phyloP scores from a whole-genome alignment of 2,329 filamentous ascomycete species.

The Xylaria sp. region DNA sequence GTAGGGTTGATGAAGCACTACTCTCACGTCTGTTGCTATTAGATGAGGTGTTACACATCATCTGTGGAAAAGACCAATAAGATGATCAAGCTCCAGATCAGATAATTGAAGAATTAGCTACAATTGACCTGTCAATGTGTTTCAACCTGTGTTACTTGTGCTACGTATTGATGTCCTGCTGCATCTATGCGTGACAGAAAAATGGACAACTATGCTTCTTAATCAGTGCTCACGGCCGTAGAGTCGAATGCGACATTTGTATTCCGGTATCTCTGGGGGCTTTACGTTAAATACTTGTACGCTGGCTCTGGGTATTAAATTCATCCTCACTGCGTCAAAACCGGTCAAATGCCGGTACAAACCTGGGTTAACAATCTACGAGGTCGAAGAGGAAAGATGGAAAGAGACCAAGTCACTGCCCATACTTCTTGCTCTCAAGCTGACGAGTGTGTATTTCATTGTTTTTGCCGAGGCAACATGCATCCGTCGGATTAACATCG shows the following conservation, averaged over 20 bases:
- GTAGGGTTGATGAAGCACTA: not conserved
- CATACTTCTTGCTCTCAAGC: not conserved
- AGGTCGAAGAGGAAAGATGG: too few relatives aligned
- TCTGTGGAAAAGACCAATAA: not conserved
- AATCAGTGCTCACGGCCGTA: not conserved
- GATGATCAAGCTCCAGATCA: not conserved
- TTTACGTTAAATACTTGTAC: not conserved
- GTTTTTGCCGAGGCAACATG: not conserved
- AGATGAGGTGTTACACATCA: not conserved
- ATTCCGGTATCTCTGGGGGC: not conserved
- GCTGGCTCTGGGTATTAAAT: not conserved
- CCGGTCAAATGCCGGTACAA: not conserved
- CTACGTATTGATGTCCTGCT: not conserved
- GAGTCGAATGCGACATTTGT: not conserved
- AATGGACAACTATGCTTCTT: not conserved
- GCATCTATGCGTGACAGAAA: not conserved
- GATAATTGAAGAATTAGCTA: constrained; percentile 6
- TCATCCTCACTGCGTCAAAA: too few relatives aligned
- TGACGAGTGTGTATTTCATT: not conserved
- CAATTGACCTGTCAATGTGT: not conserved
- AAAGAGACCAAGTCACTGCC: not conserved
- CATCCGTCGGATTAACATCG: not conserved
- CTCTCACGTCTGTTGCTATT: not conserved
- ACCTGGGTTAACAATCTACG: not conserved
- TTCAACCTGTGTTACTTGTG: not conserved